Percentiles rank a stretch among this genome's conserved stretches.
phyloP scores from a whole-genome alignment of 2,329 filamentous ascomycete genomes.

The Amesomyces nigricolor region DNA sequence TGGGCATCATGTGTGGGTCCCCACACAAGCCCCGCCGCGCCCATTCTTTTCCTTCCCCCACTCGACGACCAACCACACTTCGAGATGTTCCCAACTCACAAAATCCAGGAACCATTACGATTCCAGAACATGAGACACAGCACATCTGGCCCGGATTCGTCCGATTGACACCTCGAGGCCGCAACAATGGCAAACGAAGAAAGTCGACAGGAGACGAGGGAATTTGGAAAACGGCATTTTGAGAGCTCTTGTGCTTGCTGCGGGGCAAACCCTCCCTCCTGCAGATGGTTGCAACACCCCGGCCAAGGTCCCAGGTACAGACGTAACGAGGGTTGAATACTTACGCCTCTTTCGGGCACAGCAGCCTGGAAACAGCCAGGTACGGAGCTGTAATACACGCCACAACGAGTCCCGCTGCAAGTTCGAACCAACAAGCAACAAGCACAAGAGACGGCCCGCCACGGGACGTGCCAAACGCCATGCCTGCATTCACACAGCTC shows the following conservation, averaged over 20 bases:
- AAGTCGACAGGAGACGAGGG: not conserved
- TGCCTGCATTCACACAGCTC: conserved; percentile 1
- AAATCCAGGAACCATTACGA: conserved; percentile 3
- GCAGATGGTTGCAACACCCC: conserved; percentile 19
- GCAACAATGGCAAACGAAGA: not conserved
- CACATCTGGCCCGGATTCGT: not conserved
- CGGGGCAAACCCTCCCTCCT: conserved; percentile 16
- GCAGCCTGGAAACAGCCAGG: not conserved
- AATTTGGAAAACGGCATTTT: not conserved
- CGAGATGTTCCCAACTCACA: conserved; percentile 7
- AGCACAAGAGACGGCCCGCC: conserved; percentile 1
- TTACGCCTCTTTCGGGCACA: no score
- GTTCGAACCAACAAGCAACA: no score
- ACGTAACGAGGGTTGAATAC: no score
- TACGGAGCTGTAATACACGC: not conserved
- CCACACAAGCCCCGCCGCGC: conserved; percentile 17
- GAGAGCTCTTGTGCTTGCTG: conserved; percentile 3
- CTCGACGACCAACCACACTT: conserved; percentile 20
- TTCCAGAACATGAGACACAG: not conserved
- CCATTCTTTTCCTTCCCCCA: conserved; percentile 13
- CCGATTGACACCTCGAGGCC: not conserved
- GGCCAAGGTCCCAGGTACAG: conserved; percentile 4
- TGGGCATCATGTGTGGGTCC: conserved; percentile 2
- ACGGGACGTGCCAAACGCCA: not conserved
- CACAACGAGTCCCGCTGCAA: no score